phyloP scores from a whole-genome alignment of 306 rosid species.

The Crotalaria pallida region DNA sequence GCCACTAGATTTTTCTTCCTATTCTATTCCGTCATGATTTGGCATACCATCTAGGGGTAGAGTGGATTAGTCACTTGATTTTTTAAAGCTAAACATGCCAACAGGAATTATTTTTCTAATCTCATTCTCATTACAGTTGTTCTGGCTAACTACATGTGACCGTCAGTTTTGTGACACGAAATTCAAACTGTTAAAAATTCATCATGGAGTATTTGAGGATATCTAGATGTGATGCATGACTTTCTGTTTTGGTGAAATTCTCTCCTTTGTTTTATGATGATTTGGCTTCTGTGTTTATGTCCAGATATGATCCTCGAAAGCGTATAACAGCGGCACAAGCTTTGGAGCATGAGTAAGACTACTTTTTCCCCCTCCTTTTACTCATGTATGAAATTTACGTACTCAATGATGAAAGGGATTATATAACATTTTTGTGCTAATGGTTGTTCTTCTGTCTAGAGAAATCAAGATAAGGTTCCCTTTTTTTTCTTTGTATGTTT shows the following conservation, averaged over 20 bases:
- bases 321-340: constrained; percentile 93
- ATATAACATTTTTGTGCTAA: neutral
- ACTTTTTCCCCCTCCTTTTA: constrained; percentile 5
- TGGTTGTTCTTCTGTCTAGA: constrained; percentile 8
- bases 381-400: constrained; percentile 1
- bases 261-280: neutral
- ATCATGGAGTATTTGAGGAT: constrained; percentile 4
- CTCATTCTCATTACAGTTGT: constrained; percentile 2
- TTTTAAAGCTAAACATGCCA: neutral
- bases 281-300: constrained; percentile 11
- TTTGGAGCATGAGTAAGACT: constrained; percentile 84
- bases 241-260: neutral
- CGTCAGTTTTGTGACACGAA: neutral
- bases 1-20: neutral
- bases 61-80: neutral
- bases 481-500: neutral
- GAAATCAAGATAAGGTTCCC: constrained; percentile 5
- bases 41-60: neutral
- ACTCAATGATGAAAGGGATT: neutral
- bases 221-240: neutral
- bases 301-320: constrained; percentile 96
- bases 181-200: constrained; percentile 6
- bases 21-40: neutral
- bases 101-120: neutral
- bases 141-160: neutral